Evolutionary conservation across 176 grass and related monocot genomes (phyloP).

Genomic region (Metroxylon sagu): DNA sequence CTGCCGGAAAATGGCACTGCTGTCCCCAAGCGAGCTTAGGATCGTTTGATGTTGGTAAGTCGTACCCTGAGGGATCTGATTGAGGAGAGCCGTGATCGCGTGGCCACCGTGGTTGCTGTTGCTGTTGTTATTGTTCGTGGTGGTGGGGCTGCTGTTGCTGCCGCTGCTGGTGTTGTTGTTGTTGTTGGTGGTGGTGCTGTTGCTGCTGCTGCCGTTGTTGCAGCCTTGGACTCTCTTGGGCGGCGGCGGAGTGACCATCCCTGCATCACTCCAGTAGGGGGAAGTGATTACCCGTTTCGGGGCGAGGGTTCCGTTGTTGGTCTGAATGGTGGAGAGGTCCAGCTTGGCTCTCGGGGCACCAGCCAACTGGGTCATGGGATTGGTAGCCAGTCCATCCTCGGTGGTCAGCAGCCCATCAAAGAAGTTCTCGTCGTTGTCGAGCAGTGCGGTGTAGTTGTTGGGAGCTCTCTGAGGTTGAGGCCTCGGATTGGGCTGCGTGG

Average conservation of each 20-base stretch:
- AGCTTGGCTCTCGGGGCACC: slow-evolving; percentile 17
- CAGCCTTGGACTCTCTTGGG: slow-evolving; percentile 32
- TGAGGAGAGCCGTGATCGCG: slow-evolving; percentile 21
- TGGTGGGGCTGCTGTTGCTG: slow-evolving; percentile 28
- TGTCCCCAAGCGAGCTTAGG: slow-evolving; percentile 28
- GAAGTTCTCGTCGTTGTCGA: slow-evolving; percentile 62
- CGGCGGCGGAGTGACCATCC: slow-evolving; percentile 21
- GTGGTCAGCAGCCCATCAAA: slow-evolving; percentile 47
- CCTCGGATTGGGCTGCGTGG: background rate
- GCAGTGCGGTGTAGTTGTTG: slow-evolving; percentile 21
- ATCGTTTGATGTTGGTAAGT: slow-evolving; percentile 19
- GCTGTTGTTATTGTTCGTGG: slow-evolving; percentile 23
- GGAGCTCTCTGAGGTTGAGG: slow-evolving; percentile 11
- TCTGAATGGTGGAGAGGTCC: background rate
- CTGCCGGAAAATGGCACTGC: slow-evolving; percentile 39
- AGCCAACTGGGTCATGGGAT: slow-evolving; percentile 7
- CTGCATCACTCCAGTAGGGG: slow-evolving; percentile 36
- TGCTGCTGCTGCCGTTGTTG: background rate
- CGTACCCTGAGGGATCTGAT: slow-evolving; percentile 15
- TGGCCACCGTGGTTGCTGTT: slow-evolving; percentile 19
- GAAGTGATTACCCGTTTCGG: slow-evolving; percentile 25
- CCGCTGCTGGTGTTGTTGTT: slow-evolving; percentile 19
- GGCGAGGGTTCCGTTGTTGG: slow-evolving; percentile 17
- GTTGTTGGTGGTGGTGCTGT: slow-evolving; percentile 14
- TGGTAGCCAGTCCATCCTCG: slow-evolving; percentile 8